Percentiles rank a stretch among this genome's conserved stretches.
These are phyloP conservation scores for Suillus spraguei DNA, from an alignment of 768 basidiomycete genomes.

Conservation along the genomic window DNA sequence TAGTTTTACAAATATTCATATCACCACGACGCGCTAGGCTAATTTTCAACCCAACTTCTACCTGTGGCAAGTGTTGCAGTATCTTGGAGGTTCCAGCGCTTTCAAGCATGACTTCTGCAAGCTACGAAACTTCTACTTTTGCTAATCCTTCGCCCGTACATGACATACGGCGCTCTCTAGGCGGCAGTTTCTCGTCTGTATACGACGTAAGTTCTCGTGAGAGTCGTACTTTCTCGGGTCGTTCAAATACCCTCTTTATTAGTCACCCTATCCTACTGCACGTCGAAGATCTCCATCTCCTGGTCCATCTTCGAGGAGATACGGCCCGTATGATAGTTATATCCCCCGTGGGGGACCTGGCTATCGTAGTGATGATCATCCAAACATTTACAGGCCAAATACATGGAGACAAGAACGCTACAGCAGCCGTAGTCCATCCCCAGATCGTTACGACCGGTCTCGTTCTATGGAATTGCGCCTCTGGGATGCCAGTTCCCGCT, in stretches of 20 bases:
- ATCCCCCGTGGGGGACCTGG: slow-evolving; percentile 40
- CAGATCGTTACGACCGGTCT: slow-evolving; percentile 48
- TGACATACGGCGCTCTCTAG: slow-evolving; percentile 32
- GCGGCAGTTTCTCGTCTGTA: slow-evolving; percentile 20
- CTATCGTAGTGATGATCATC: slow-evolving; percentile 40
- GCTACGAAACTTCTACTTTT: slow-evolving; percentile 30
- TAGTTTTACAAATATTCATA: slow-evolving; percentile 11
- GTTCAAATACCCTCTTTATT: slow-evolving; percentile 14
- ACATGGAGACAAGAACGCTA: slow-evolving; percentile 36
- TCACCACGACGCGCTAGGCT: slow-evolving; percentile 12
- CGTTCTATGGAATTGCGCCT: slow-evolving; percentile 42
- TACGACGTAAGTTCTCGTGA: slow-evolving; percentile 34
- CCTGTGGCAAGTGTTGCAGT: slow-evolving; percentile 3
- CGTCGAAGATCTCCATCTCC: slow-evolving; percentile 56
- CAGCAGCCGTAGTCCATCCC: slow-evolving; percentile 53
- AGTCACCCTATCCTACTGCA: slow-evolving; percentile 28
- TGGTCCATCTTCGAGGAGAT: slow-evolving; percentile 43
- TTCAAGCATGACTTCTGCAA: slow-evolving; percentile 23
- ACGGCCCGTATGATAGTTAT: slow-evolving; percentile 53
- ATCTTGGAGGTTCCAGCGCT: slow-evolving; percentile 3
- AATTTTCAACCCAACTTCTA: slow-evolving; percentile 7
- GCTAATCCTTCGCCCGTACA: slow-evolving; percentile 25
- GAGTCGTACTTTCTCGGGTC: slow-evolving; percentile 5
- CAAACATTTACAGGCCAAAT: slow-evolving; percentile 46
- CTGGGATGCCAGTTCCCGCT: slow-evolving; percentile 50